Base-by-base conservation (phyloP, 176 grass and related monocot genomes). In the Ananas comosus region DNA sequence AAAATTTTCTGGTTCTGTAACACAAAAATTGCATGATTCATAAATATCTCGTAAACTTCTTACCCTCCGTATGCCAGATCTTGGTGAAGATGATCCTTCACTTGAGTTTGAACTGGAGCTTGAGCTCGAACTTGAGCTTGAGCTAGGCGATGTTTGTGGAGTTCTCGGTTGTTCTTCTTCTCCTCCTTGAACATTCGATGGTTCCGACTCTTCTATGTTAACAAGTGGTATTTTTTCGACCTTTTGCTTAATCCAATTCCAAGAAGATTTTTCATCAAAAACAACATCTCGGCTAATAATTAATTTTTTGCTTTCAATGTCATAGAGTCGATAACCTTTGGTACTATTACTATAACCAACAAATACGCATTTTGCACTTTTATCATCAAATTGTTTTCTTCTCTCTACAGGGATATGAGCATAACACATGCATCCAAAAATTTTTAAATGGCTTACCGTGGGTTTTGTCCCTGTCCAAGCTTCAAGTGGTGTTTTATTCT, bases 1-100 rank as follows among this genome's bases (percentile, higher is more conserved):
- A 51, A 68, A 74, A 51, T 3, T 63, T 69, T 70, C 19, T 18
- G 63, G 70, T 21, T 80, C 21, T 28, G 63, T 49, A 54, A 73
- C 13, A 63, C 1, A 73, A 22, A 73, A 81, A 50, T 51, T 68
- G 2, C 17, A 69, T 50, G 71, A 69, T 10, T 74, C 51, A 69
- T 81, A 69, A 59, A 69, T 69, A 14, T 81, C 52, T 12, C 5
- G 2, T 47, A 70, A 24, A 18, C 48, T 57, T 57, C 65, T 47
- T 23, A 59, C 9, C 28, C 9, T 21, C 11, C 68, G 21, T 79
- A 16, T 22, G 51, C 24, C 3, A 16, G 24, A 18, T 48, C 64
- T 16, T 11, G 10, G 51, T 0, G 13, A 49, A 63, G 18, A 9
- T 33, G 14, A 27, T 27, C 25, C 25, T 27, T 27, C 25, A 27